Percentiles rank a stretch among this genome's conserved stretches.
Evolutionary conservation across 225 moss, liverwort and hornwort species (phyloP).

Genomic region (Ulota crispa): DNA sequence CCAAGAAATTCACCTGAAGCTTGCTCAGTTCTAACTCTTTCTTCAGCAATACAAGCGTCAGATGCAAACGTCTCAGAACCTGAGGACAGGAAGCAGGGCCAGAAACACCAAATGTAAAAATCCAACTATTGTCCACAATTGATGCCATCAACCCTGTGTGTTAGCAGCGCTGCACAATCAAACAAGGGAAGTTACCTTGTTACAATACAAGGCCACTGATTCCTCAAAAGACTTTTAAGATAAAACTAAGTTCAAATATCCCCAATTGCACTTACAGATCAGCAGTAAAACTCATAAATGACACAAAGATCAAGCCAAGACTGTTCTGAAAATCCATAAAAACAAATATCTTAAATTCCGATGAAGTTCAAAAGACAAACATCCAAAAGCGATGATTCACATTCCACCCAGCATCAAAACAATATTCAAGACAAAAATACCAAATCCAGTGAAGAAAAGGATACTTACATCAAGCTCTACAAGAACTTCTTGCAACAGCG

Average conservation of each 20-base stretch:
- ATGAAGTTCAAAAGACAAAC: not conserved
- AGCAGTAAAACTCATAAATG: not conserved
- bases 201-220: not conserved
- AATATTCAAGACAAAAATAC: not conserved
- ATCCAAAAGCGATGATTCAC: conserved; percentile 9
- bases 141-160: not conserved
- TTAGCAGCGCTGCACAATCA: conserved; percentile 3
- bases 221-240: not conserved
- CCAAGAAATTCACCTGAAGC: conserved; percentile 67
- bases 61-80: conserved; percentile 79
- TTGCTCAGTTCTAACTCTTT: conserved; percentile 97
- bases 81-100: conserved; percentile 24
- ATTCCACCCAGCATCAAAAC: conserved; percentile 2
- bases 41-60: conserved; percentile 87
- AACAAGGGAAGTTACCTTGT: not conserved
- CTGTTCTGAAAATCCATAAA: not conserved
- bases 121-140: not conserved
- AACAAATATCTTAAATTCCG: not conserved
- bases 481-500: conserved; percentile 88
- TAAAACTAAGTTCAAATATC: not conserved
- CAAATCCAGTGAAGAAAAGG: not conserved
- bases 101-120: conserved; percentile 4
- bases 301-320: not conserved
- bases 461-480: conserved; percentile 86
- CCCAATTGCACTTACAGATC: not conserved